phyloP scores from a whole-genome alignment of 176 grass and related monocot species.

The Microstegium vimineum region DNA sequence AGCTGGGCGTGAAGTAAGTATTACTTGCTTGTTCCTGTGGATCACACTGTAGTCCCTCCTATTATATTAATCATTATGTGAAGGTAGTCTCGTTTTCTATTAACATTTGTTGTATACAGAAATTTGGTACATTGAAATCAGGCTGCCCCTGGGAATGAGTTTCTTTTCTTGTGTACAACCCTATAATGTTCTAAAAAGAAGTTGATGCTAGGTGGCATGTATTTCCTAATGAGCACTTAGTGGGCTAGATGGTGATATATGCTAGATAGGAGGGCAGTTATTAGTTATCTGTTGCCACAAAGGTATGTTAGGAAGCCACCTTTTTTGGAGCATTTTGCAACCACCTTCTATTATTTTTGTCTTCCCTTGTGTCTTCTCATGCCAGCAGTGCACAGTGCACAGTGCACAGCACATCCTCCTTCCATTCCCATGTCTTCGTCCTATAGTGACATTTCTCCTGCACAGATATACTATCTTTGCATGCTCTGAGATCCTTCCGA shows the following conservation, averaged over 20 bases:
- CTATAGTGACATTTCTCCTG: background rate
- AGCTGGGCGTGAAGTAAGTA: constrained; percentile 76
- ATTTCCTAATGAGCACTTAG: background rate
- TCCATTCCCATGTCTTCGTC: no score
- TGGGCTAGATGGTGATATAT: background rate
- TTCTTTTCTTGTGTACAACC: background rate
- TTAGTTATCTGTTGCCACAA: no score
- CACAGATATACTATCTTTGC: background rate
- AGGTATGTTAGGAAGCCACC: background rate
- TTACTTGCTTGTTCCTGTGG: background rate
- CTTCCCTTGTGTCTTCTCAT: background rate
- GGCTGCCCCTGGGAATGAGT: background rate
- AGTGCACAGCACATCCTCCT: background rate
- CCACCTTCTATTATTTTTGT: background rate
- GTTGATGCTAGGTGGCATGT: background rate
- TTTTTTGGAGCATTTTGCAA: background rate
- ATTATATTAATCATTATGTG: background rate
- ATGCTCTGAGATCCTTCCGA: background rate
- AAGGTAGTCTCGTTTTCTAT: background rate
- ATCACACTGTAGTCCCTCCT: no score
- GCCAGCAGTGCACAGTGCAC: background rate
- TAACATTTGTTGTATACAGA: background rate
- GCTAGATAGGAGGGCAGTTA: no score
- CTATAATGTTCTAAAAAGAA: background rate
- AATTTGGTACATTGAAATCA: background rate